Percentiles rank a stretch among this genome's conserved stretches.
Evolutionary conservation across 768 basidiomycete genomes (phyloP).

Genomic region (Leccinum fibrillosum): DNA sequence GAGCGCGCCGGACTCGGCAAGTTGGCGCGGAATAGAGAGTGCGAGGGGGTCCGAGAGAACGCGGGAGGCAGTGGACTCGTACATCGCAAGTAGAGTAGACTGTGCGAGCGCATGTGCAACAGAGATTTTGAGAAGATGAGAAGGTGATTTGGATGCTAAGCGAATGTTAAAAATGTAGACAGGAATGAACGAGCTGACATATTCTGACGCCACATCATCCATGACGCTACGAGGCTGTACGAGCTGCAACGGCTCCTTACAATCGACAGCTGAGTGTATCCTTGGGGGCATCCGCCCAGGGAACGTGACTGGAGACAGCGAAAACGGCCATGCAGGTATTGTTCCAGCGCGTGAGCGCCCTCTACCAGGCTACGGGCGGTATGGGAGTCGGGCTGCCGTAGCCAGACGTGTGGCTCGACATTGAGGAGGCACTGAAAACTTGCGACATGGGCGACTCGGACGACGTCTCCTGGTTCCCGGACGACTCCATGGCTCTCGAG

Average conservation of each 20-base stretch:
- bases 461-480: conserved; percentile 56
- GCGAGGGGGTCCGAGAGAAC: conserved; percentile 78
- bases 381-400: conserved; percentile 41
- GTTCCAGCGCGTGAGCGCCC: conserved; percentile 39
- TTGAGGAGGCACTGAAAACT: conserved; percentile 34
- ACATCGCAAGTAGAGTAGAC: conserved; percentile 86
- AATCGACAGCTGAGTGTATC: conserved; percentile 9
- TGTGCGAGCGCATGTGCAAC: conserved; percentile 93
- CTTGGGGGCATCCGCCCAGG: conserved; percentile 25
- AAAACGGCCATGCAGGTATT: conserved; percentile 34
- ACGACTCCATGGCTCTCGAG: conserved; percentile 53
- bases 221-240: no score
- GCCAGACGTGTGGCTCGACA: conserved; percentile 36
- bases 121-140: conserved; percentile 88
- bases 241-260: no score
- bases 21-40: conserved; percentile 78
- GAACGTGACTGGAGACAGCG: conserved; percentile 36
- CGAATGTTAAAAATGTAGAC: not conserved
- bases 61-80: conserved; percentile 73
- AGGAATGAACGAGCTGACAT: conserved; percentile 28
- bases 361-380: conserved; percentile 42
- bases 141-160: conserved; percentile 85
- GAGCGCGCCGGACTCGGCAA: conserved; percentile 74
- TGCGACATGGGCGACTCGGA: conserved; percentile 56
- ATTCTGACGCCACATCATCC: conserved; percentile 24